phyloP scores from a whole-genome alignment of 306 rosid species.

The Lathyrus sativus region DNA sequence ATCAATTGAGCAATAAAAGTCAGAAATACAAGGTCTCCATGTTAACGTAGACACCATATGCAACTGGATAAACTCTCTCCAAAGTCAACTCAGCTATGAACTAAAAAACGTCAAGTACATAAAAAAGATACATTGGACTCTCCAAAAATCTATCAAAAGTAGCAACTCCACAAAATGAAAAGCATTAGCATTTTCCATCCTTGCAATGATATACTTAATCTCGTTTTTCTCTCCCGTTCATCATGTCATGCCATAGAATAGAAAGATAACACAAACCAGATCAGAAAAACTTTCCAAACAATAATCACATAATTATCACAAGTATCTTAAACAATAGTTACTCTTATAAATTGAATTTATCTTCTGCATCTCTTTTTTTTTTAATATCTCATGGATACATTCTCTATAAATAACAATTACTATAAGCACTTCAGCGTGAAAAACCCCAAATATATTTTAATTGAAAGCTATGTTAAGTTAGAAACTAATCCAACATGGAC shows the following conservation, averaged over 20 bases:
- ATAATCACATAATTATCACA: background rate
- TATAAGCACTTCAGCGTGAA: too few relatives aligned
- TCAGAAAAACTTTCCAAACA: constrained; percentile 7
- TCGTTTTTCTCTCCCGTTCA: constrained; percentile 8
- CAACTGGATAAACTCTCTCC: constrained; percentile 16
- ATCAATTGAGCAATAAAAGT: constrained; percentile 25
- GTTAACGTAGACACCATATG: constrained; percentile 27
- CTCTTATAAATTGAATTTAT: constrained; percentile 2
- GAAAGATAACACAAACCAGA: background rate
- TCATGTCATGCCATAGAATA: constrained; percentile 1
- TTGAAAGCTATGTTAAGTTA: background rate
- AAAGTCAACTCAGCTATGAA: constrained; percentile 14
- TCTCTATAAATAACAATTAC: background rate
- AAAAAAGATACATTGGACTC: constrained; percentile 4
- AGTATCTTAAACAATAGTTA: background rate
- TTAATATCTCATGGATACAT: background rate
- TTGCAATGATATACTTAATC: constrained; percentile 27
- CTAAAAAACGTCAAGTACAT: constrained; percentile 12
- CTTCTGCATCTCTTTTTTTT: background rate
- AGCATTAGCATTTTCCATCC: constrained; percentile 16
- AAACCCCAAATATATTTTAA: too few relatives aligned
- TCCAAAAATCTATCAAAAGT: constrained; percentile 23
- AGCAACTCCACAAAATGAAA: constrained; percentile 17
- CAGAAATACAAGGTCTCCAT: constrained; percentile 6
- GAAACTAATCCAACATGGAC: background rate